Evolutionary conservation across 2,329 filamentous ascomycete species (phyloP), one percentile per base, ranked within the genome.

Genomic region (Xylariaceae sp.): DNA sequence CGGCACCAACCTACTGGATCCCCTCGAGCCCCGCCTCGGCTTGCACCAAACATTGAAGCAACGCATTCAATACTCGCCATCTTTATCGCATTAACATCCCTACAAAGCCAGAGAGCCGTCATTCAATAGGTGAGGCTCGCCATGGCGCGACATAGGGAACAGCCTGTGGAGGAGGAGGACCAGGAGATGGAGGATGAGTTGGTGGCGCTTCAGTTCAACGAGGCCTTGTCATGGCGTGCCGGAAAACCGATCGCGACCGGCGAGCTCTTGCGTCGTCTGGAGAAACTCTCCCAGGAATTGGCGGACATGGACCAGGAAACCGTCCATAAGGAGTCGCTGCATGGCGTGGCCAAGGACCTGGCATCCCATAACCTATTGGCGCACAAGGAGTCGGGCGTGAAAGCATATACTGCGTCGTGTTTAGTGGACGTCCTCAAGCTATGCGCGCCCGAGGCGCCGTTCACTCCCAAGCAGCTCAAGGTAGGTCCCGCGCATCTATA

Each of bases 401-500:
- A 89, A 74, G 93, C 94, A 30, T 96, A 89, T 78, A 85, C 90
- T 37, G 87, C 92, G 49, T 90, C 90, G 70, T 97, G 92, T 73
- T 80, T 97, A 62, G 92, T 97, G 57, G 94, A 99, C 73, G 89
- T 99, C 66, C 83, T 99, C 72, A 88, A 90, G 68, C 82, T 99
- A 59, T 96, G 91, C 75, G 94, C 94, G 34, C 94, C 94, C 0
- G 88, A 97, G 80, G 94, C 94, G 72, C 94, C 94, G 15, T 97
- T 96, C 75, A 95, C 91, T 23, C 86, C 85, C 47, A 86, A 89
- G 61, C 92, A 97, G 77, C 82, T 97, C 64, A 96, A 95, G 87
- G 92, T 93, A 75, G 65, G 78, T 67, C 58, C 45, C 30, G 37
- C 51, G 34, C 11, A 47, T 45, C 4, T n/a, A 9, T 17, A 53